phyloP scores from a whole-genome alignment of 108 stramenopile species.

The Fistulifera pelliculosa region DNA sequence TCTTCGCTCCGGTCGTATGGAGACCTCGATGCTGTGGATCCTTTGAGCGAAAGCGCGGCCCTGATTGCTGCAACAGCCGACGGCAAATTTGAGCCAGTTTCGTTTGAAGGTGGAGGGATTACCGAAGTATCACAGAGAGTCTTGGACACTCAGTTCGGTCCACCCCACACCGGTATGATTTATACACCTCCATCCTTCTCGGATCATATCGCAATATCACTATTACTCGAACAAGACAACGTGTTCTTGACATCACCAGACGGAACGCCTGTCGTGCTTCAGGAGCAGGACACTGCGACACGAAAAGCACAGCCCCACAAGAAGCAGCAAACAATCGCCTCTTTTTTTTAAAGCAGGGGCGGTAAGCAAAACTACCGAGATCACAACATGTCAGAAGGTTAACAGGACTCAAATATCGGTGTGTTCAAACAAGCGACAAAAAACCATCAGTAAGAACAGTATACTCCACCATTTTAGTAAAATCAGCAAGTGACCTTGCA shows the following conservation, averaged over 20 bases:
- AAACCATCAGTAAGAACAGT: too few relatives aligned
- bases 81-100: conserved; percentile 55
- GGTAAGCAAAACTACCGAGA: too few relatives aligned
- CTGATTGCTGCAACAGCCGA: conserved; percentile 68
- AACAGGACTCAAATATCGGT: too few relatives aligned
- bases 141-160: conserved; percentile 68
- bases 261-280: neutral
- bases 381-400: too few relatives aligned
- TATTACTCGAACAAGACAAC: conserved; percentile 41
- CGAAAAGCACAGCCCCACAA: conserved; percentile 86
- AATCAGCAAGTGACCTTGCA: too few relatives aligned
- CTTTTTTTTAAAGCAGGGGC: conserved; percentile 37
- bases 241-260: neutral
- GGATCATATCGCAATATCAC: conserved; percentile 82
- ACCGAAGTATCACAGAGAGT: conserved; percentile 44
- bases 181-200: conserved; percentile 87
- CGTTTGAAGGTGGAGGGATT: conserved; percentile 84
- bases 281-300: conserved; percentile 37
- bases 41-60: conserved; percentile 67
- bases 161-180: conserved; percentile 78
- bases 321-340: conserved; percentile 55
- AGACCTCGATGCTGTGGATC: conserved; percentile 14
- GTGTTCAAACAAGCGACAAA: too few relatives aligned
- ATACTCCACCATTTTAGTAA: too few relatives aligned
- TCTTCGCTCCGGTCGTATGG: conserved; percentile 48